These are phyloP conservation scores for Huntiella abstrusa DNA, from an alignment of 2,329 filamentous ascomycete genomes.

Conservation along the genomic window DNA sequence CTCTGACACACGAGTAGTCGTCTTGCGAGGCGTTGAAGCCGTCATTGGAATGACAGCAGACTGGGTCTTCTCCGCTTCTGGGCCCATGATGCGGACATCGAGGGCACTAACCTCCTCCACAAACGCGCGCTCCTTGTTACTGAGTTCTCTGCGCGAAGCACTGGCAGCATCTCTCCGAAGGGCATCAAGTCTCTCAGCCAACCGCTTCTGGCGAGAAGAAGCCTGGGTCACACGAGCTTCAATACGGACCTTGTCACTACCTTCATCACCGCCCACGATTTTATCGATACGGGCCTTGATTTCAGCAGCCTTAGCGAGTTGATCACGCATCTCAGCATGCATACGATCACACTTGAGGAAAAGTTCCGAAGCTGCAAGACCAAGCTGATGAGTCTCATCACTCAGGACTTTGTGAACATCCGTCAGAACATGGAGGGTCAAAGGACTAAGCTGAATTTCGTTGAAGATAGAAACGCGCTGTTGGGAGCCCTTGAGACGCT, in stretches of 20 bases:
- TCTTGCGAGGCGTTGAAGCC: conserved; percentile 15
- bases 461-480: conserved; percentile 44
- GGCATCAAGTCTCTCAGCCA: conserved; percentile 40
- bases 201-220: conserved; percentile 33
- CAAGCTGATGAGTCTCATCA: conserved; percentile 49
- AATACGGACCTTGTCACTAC: conserved; percentile 33
- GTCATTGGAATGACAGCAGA: background rate
- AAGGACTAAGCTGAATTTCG: conserved; percentile 49
- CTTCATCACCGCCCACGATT: conserved; percentile 33
- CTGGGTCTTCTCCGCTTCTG: conserved; percentile 11
- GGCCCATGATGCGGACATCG: conserved; percentile 29
- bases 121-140: conserved; percentile 27
- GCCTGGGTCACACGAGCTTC: conserved; percentile 32
- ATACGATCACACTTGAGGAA: conserved; percentile 53
- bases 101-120: conserved; percentile 32
- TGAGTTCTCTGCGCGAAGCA: conserved; percentile 24
- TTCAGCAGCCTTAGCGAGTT: conserved; percentile 46
- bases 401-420: conserved; percentile 54
- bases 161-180: conserved; percentile 28
- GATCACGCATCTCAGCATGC: conserved; percentile 46
- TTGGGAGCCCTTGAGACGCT: conserved; percentile 37
- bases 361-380: conserved; percentile 50
- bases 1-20: conserved; percentile 26
- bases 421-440: conserved; percentile 52
- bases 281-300: conserved; percentile 47